Evolutionary conservation across 257 asterid species (phyloP).

Genomic region (Solanum piurae): DNA sequence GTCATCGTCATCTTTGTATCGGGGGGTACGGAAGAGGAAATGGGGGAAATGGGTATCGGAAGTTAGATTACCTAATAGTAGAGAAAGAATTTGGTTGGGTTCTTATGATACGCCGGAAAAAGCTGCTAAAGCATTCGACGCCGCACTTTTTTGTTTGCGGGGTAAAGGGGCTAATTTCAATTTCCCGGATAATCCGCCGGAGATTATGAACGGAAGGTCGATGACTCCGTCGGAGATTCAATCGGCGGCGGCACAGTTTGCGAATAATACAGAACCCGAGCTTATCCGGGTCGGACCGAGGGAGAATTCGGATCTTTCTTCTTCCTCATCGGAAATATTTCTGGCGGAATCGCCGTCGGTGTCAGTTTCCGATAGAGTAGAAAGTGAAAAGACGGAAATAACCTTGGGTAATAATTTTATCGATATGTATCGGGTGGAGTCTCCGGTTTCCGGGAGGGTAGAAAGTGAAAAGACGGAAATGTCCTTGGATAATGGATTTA

Average conservation of each 20-base stretch:
- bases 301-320: slow-evolving; percentile 20
- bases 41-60: slow-evolving; percentile 80
- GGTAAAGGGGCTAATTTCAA: slow-evolving; percentile 53
- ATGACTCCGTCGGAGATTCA: slow-evolving; percentile 54
- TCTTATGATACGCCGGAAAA: slow-evolving; percentile 59
- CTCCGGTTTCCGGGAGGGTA: neutral
- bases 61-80: slow-evolving; percentile 55
- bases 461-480: slow-evolving; percentile 28
- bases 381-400: slow-evolving; percentile 22
- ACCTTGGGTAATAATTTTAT: slow-evolving; percentile 26
- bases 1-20: slow-evolving; percentile 25
- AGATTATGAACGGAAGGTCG: slow-evolving; percentile 33
- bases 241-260: slow-evolving; percentile 54
- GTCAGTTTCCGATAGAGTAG: slow-evolving; percentile 32
- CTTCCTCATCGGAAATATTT: slow-evolving; percentile 13
- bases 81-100: slow-evolving; percentile 72
- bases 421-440: slow-evolving; percentile 39
- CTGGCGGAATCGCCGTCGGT: slow-evolving; percentile 49
- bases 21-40: slow-evolving; percentile 63
- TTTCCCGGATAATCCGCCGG: slow-evolving; percentile 43
- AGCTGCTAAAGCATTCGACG: slow-evolving; percentile 76
- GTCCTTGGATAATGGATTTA: slow-evolving; percentile 32
- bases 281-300: neutral
- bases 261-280: slow-evolving; percentile 15
- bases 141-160: slow-evolving; percentile 58